Evolutionary conservation across 352 stramenopile species (phyloP).

Genomic region (Globisporangium irregulare): DNA sequence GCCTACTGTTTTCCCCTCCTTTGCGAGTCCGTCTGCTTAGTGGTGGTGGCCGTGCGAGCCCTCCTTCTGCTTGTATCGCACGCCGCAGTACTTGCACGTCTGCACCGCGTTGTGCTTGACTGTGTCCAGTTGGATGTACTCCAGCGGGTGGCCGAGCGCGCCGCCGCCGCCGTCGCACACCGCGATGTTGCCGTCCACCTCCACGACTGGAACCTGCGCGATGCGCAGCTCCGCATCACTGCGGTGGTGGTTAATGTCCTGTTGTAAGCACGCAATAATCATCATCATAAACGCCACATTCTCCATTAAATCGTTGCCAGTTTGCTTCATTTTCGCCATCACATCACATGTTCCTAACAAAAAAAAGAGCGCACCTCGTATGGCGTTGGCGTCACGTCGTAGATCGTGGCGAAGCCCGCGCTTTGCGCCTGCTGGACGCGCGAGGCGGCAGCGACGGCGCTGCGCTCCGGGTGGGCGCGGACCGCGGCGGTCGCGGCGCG

Average conservation of each 20-base stretch:
- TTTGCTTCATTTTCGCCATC: not conserved
- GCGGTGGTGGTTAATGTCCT: constrained; percentile 82
- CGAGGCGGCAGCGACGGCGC: constrained; percentile 9
- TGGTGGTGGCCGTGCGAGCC: constrained; percentile 68
- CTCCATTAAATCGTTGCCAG: not conserved
- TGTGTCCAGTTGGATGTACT: constrained; percentile 93
- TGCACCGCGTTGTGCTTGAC: constrained; percentile 63
- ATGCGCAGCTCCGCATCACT: constrained; percentile 90
- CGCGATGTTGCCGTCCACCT: constrained; percentile 89
- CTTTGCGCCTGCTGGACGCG: constrained; percentile 32
- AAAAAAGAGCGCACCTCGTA: constrained; percentile 40
- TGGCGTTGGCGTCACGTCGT: constrained; percentile 54
- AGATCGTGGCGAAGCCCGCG: constrained; percentile 61
- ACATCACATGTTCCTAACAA: not conserved
- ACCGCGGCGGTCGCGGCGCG: constrained; percentile 22
- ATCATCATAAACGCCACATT: not conserved
- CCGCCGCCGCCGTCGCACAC: constrained; percentile 96
- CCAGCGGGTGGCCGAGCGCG: constrained; percentile 94
- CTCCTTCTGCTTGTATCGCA: constrained; percentile 87
- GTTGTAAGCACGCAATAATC: constrained; percentile 1
- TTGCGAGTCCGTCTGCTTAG: not conserved
- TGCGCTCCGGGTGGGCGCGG: constrained; percentile 10
- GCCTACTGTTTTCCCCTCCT: not conserved
- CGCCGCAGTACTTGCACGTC: constrained; percentile 93
- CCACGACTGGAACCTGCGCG: constrained; percentile 84